Conservation (phyloP, 108 stramenopile genomes). For the Heterococcus sp. region DNA sequence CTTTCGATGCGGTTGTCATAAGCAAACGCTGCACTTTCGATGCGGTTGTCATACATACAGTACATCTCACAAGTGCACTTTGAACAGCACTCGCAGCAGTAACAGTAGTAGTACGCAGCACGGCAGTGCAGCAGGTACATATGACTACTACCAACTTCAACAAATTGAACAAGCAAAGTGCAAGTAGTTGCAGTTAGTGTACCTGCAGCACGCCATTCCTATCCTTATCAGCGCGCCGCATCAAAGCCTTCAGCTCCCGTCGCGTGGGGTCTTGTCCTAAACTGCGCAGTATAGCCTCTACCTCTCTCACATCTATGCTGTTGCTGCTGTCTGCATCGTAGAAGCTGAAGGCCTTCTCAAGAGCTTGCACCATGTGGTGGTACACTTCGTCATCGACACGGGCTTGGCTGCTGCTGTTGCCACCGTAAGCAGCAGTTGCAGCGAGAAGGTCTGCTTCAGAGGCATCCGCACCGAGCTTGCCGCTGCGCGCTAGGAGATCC, state of each 20-base stretch:
- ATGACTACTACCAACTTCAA: too few species aligned
- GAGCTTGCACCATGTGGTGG: slow-evolving; percentile 7
- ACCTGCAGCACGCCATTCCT: slow-evolving; percentile 30
- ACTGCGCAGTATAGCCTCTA: slow-evolving; percentile 14
- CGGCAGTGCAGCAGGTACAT: too few species aligned
- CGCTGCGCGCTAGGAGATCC: neutral
- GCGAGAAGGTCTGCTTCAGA: neutral
- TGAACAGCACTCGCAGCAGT: too few species aligned
- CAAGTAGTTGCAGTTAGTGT: too few species aligned
- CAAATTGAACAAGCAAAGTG: too few species aligned
- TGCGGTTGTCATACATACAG: neutral
- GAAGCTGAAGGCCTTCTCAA: slow-evolving; percentile 36
- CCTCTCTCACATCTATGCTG: slow-evolving; percentile 27
- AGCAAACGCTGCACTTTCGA: neutral
- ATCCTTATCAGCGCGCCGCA: slow-evolving; percentile 29
- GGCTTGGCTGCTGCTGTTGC: neutral
- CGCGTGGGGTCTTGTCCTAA: slow-evolving; percentile 28
- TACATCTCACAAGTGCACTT: too few species aligned
- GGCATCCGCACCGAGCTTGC: neutral
- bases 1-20: neutral
- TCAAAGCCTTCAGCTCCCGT: slow-evolving; percentile 10
- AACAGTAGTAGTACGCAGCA: too few species aligned
- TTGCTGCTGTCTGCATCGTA: slow-evolving; percentile 38
- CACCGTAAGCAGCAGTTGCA: neutral
- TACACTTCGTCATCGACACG: neutral